These are phyloP conservation scores for Penicillium waksmanii DNA, from an alignment of 495 filamentous ascomycete species.

Conservation along the genomic window DNA sequence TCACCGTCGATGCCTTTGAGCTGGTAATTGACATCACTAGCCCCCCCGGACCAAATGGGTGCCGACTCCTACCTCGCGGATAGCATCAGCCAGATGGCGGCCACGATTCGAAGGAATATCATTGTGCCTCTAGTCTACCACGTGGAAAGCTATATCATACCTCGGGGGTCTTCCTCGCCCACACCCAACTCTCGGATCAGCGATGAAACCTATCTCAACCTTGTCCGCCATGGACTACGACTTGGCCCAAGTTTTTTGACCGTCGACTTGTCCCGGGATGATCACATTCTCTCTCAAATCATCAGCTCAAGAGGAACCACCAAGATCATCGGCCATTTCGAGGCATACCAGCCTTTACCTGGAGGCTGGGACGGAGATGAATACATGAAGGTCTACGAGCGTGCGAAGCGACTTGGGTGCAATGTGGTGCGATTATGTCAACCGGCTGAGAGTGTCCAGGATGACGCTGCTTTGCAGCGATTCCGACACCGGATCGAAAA, in stretches of 20 bases:
- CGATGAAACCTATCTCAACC: slow-evolving; percentile 57
- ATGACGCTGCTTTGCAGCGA: slow-evolving; percentile 47
- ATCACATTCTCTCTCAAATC: slow-evolving; percentile 55
- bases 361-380: slow-evolving; percentile 46
- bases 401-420: slow-evolving; percentile 48
- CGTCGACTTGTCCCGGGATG: slow-evolving; percentile 63
- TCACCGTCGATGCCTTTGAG: slow-evolving; percentile 69
- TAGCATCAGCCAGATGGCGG: slow-evolving; percentile 58
- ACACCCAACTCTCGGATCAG: slow-evolving; percentile 26
- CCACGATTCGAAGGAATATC: slow-evolving; percentile 64
- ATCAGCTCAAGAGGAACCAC: slow-evolving; percentile 61
- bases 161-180: slow-evolving; percentile 26
- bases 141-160: slow-evolving; percentile 39
- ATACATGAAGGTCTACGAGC: slow-evolving; percentile 41
- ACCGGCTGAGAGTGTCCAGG: slow-evolving; percentile 41
- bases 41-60: slow-evolving; percentile 31
- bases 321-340: slow-evolving; percentile 68
- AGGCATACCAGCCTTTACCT: slow-evolving; percentile 48
- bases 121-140: slow-evolving; percentile 59
- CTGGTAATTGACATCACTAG: slow-evolving; percentile 59
- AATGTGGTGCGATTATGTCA: slow-evolving; percentile 54
- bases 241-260: slow-evolving; percentile 72
- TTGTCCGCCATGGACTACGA: slow-evolving; percentile 69
- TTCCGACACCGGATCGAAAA: slow-evolving; percentile 40
- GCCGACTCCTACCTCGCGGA: slow-evolving; percentile 42